Conservation (phyloP, 345 rosid genomes). For the Hibiscus mutabilis region DNA sequence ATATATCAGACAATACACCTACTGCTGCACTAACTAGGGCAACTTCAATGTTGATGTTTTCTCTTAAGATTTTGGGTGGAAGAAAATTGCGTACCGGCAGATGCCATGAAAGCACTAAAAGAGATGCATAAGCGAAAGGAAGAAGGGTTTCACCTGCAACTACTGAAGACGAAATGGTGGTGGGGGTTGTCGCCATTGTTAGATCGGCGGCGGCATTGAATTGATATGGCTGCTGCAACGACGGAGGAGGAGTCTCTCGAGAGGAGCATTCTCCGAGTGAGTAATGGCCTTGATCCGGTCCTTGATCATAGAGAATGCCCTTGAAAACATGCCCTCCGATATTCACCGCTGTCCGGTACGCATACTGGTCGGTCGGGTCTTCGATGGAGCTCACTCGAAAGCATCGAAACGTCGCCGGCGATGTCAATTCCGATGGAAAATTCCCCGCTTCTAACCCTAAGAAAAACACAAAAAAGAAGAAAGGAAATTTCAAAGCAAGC, state of each 20-base stretch:
- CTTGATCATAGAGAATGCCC: slow-evolving; percentile 63
- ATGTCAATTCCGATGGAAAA: slow-evolving; percentile 45
- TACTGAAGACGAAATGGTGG: slow-evolving; percentile 13
- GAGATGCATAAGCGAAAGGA: slow-evolving; percentile 37
- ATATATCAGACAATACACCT: not conserved
- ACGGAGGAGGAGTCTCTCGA: not conserved
- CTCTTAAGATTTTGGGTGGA: slow-evolving; percentile 47
- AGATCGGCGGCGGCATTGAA: slow-evolving; percentile 9
- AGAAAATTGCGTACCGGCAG: slow-evolving; percentile 55
- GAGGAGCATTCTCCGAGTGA: slow-evolving; percentile 26
- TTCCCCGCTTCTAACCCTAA: slow-evolving; percentile 55
- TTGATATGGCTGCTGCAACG: slow-evolving; percentile 4
- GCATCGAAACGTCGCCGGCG: slow-evolving; percentile 38
- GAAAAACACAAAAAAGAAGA: slow-evolving; percentile 23
- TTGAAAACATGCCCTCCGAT: slow-evolving; percentile 62
- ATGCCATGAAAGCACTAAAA: slow-evolving; percentile 43
- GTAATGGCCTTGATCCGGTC: slow-evolving; percentile 24
- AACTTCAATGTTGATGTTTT: slow-evolving; percentile 8
- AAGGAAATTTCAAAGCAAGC: slow-evolving; percentile 24
- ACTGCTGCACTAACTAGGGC: slow-evolving; percentile 1
- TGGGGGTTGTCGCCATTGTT: slow-evolving; percentile 19
- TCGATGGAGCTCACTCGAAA: slow-evolving; percentile 42
- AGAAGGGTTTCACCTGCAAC: slow-evolving; percentile 26
- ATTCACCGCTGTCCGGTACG: slow-evolving; percentile 37
- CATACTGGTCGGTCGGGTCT: slow-evolving; percentile 34